Conservation (phyloP, 2,329 filamentous ascomycete genomes). For the Verticillium longisporum region DNA sequence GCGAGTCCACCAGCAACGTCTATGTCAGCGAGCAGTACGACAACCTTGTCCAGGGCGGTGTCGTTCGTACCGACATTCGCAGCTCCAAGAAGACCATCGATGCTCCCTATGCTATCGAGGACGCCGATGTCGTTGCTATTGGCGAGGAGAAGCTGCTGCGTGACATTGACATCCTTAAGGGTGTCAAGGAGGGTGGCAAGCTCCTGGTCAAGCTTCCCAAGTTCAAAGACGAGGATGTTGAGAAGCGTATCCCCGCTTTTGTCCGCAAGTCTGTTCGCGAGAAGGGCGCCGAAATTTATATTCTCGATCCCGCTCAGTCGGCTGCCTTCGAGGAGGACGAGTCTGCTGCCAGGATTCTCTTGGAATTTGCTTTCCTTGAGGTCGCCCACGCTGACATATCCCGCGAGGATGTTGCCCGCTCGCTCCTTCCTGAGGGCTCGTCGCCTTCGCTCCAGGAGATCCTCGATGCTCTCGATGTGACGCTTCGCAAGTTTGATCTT, state of each 20-base stretch:
- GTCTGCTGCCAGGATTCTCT: conserved; percentile 55
- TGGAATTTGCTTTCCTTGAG: conserved; percentile 79
- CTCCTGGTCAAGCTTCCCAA: conserved; percentile 70
- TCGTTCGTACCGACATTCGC: conserved; percentile 77
- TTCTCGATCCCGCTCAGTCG: conserved; percentile 66
- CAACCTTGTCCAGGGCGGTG: conserved; percentile 67
- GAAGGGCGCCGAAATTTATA: conserved; percentile 64
- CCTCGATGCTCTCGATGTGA: conserved; percentile 61
- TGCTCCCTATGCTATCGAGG: conserved; percentile 71
- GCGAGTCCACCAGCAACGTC: conserved; percentile 61
- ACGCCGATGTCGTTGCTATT: conserved; percentile 73
- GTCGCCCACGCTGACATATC: conserved; percentile 63
- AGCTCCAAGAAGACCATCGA: conserved; percentile 78
- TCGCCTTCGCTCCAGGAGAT: conserved; percentile 43
- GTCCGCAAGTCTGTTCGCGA: conserved; percentile 66
- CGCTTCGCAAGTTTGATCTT: conserved; percentile 66
- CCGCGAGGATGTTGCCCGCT: conserved; percentile 56
- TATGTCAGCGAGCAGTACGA: conserved; percentile 56
- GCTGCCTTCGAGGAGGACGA: conserved; percentile 61
- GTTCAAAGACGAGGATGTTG: conserved; percentile 80
- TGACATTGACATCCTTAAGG: conserved; percentile 66
- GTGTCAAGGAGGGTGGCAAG: conserved; percentile 62
- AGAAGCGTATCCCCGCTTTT: conserved; percentile 70
- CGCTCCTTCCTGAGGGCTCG: conserved; percentile 51
- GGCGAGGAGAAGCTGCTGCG: conserved; percentile 71